Evolutionary conservation across 768 basidiomycete genomes (phyloP), one percentile per base, ranked within the genome.

Genomic region (Podaxis carcinomalis): DNA sequence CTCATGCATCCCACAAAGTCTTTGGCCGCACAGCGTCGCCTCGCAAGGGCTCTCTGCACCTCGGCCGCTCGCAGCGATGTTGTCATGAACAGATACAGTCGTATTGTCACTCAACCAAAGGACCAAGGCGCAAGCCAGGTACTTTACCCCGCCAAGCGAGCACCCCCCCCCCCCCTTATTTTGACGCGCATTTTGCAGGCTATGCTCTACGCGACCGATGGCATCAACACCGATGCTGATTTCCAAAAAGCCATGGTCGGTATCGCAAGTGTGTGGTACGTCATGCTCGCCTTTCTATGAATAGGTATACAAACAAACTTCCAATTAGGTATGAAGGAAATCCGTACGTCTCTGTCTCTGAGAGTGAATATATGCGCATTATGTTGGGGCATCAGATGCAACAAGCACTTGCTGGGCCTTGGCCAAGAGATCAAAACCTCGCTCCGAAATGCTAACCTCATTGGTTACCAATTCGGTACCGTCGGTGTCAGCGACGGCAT

Each of bases 171-270:
- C 27, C 13, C 32, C n/a, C 9, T 21, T 23, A n/a, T 27, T 60
- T 50, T 61, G 42, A 51, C 47, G 39, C 50, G 32, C 36, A 55
- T 40, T 44, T 47, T 46, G 65, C 39, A 96, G 92, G 97, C 97
- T 36, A 98, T 99, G 97, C 78, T 99, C 52, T 99, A 95, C 75
- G 97, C 95, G n/a, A 99, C 97, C 1, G 97, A 98, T 37, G 95
- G 93, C 32, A 83, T 99, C 63, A 77, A 81, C 25, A 75, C 68
- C 14, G 90, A 96, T 65, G 82, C 79, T 1, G 97, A 99, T 77
- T 90, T 99, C 64, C 78, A 92, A 69, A 98, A 96, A 72, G 87
- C 95, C 49, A 98, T 98, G 95, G 92, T 99, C 59, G 97, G 97
- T 53, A 87, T 99, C 27, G 97, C 88, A 9, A 96, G 94, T 66